A percentile compares a stretch with the other conserved stretches of the same genome.
phyloP scores from a whole-genome alignment of 306 rosid species.

The Fragaria vesca region DNA sequence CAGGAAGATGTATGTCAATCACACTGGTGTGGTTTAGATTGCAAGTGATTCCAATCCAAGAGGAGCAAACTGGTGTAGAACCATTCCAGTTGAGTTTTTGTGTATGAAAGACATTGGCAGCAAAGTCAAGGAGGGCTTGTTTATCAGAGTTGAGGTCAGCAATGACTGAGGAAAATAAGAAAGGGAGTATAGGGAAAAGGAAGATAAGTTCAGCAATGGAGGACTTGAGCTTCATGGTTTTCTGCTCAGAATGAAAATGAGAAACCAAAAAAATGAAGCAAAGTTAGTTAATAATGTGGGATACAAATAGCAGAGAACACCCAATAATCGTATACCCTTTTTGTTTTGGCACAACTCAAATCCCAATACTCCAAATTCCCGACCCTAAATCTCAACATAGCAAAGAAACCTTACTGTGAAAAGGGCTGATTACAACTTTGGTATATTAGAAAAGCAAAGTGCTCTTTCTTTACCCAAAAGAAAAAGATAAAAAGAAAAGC shows the following conservation, averaged over 20 bases:
- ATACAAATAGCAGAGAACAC: constrained; percentile 1
- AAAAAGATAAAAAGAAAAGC: constrained; percentile 32
- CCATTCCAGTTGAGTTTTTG: constrained; percentile 71
- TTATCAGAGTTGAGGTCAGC: constrained; percentile 63
- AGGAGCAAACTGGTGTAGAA: constrained; percentile 49
- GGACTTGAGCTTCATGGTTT: constrained; percentile 46
- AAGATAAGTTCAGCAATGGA: constrained; percentile 35
- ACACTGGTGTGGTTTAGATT: constrained; percentile 45
- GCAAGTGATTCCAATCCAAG: constrained; percentile 77
- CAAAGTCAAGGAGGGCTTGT: constrained; percentile 63
- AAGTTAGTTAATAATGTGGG: constrained; percentile 19
- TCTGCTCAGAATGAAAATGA: constrained; percentile 26
- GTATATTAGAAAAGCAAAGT: constrained; percentile 28
- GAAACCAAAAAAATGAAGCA: constrained; percentile 17
- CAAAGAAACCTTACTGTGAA: constrained; percentile 22
- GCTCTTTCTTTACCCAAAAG: constrained; percentile 37
- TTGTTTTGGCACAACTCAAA: background rate
- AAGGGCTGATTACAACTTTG: constrained; percentile 24
- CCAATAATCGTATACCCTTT: background rate
- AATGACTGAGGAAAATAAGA: constrained; percentile 20
- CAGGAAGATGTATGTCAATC: constrained; percentile 64
- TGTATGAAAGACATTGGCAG: constrained; percentile 46
- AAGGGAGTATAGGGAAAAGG: constrained; percentile 23
- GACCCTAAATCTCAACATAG: background rate
- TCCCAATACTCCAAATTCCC: background rate